Evolutionary conservation across 768 basidiomycete species (phyloP).

Genomic region (Xerocomus brunneocitrinus): DNA sequence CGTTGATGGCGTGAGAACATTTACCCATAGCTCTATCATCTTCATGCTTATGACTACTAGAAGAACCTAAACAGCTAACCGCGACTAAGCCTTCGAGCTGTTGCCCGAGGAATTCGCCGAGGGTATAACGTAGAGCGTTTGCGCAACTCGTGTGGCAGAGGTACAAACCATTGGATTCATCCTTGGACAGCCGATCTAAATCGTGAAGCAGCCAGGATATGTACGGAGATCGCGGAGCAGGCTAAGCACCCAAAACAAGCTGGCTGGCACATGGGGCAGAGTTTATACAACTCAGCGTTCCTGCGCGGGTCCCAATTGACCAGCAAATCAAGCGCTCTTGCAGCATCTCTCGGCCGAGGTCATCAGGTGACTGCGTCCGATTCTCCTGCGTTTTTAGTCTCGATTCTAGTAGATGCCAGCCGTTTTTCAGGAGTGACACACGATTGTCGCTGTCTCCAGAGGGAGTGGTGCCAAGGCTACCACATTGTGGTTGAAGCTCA

Average conservation of each 20-base stretch:
- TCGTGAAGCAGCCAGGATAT: slow-evolving; percentile 22
- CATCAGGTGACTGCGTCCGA: slow-evolving; percentile 4
- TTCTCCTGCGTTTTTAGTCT: no score
- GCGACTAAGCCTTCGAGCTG: no score
- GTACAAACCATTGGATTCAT: background rate
- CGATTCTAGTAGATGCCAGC: no score
- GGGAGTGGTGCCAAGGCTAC: no score
- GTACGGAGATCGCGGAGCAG: slow-evolving; percentile 8
- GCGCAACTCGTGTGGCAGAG: background rate
- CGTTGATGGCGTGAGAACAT: no score
- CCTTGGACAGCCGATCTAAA: slow-evolving; percentile 9
- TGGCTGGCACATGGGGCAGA: slow-evolving; percentile 4
- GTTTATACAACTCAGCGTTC: background rate
- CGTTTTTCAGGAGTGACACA: no score
- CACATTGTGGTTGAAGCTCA: no score
- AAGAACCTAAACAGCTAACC: no score
- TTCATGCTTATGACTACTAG: no score
- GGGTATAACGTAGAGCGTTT: background rate
- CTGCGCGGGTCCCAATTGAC: slow-evolving; percentile 4
- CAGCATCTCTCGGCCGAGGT: slow-evolving; percentile 31
- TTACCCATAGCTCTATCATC: no score
- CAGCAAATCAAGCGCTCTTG: slow-evolving; percentile 22
- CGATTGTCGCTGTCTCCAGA: no score
- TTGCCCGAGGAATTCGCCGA: background rate
- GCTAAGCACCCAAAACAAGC: background rate